A percentile compares a stretch with the other conserved stretches of the same genome.
Evolutionary conservation across 371 early-diverging fungal species (phyloP).

Genomic region (Thermomucor indicae-seudaticae): DNA sequence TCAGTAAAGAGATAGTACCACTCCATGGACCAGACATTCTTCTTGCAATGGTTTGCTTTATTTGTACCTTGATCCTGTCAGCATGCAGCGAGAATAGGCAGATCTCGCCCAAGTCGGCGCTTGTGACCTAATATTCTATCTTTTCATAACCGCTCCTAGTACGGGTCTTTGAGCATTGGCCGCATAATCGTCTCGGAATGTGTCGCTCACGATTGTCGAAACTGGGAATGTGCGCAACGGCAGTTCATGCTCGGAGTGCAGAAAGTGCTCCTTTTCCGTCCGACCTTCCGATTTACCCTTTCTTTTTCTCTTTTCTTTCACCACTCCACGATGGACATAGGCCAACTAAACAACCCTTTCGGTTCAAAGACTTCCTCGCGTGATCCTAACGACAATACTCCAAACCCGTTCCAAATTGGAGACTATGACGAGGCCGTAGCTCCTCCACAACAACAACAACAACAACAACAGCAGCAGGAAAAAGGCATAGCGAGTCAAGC

Average conservation of each 20-base stretch:
- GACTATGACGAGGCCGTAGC: slow-evolving; percentile 29
- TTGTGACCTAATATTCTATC: too few species aligned
- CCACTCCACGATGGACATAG: slow-evolving; percentile 33
- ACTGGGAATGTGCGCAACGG: too few species aligned
- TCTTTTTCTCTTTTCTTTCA: slow-evolving; percentile 7
- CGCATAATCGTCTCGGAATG: too few species aligned
- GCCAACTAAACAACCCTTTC: slow-evolving; percentile 29
- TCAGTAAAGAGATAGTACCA: too few species aligned
- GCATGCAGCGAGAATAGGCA: too few species aligned
- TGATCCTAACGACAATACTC: neutral
- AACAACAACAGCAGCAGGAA: neutral
- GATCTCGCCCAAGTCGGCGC: too few species aligned
- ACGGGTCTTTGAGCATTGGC: too few species aligned
- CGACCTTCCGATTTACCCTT: neutral
- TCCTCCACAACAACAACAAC: slow-evolving; percentile 6
- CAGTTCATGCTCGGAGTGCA: neutral
- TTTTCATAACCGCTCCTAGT: too few species aligned
- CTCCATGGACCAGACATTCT: too few species aligned
- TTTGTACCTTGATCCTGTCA: too few species aligned
- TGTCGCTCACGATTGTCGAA: too few species aligned
- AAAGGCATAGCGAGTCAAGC: neutral
- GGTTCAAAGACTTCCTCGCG: slow-evolving; percentile 8
- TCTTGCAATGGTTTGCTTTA: too few species aligned
- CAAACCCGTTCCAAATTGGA: slow-evolving; percentile 27
- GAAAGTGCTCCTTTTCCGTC: neutral